Base-by-base conservation (phyloP, 345 rosid genomes). In the Gossypium turneri region DNA sequence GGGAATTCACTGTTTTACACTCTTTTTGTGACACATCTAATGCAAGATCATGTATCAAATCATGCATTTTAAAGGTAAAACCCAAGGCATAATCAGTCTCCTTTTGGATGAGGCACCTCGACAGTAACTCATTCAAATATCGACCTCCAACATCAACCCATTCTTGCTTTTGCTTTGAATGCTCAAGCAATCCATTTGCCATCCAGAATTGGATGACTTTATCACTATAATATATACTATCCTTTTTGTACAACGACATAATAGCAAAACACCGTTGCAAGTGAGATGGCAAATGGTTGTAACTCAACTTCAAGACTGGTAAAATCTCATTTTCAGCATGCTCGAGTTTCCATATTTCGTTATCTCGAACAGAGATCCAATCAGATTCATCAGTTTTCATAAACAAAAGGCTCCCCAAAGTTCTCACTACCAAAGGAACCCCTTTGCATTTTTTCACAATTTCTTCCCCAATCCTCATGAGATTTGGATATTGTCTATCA, bases 111-210 rank as follows among this genome's bases (percentile, higher is more conserved):
- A 44, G 25, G 52, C 70, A 19, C 29, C 53, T 65, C 12, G 52
- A 65, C 27, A 12, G 24, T 19, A 65, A 43, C 29, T 44, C 70
- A 1, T 34, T 63, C 22, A 64, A 64, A 9, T 64, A 64, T 9
- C 51, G 29, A 20, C 6, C 2, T 9, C 53, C 70, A 19, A 44
- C 53, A 20, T 66, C 70, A 7, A 38, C 50, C 48, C 50, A 64
- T 15, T 66, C 70, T 44, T 44, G 10, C 1, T 65, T 65, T 44
- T 19, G 17, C 16, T 66, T 66, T 11, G 53, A 9, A 44, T 20
- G 15, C 16, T 66, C 70, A 20, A 44, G 53, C 11, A 66, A 53
- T 44, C 53, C 70, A 66, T 44, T 44, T 12, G 53, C 70, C 70
- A 66, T 20, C 52, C 34, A 66, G 2, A 66, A 45, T 19, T 20